Evolutionary conservation across 1,139 yeast genomes (phyloP), one percentile per base, ranked within the genome.

Genomic region (Suhomyces yuchorum): DNA sequence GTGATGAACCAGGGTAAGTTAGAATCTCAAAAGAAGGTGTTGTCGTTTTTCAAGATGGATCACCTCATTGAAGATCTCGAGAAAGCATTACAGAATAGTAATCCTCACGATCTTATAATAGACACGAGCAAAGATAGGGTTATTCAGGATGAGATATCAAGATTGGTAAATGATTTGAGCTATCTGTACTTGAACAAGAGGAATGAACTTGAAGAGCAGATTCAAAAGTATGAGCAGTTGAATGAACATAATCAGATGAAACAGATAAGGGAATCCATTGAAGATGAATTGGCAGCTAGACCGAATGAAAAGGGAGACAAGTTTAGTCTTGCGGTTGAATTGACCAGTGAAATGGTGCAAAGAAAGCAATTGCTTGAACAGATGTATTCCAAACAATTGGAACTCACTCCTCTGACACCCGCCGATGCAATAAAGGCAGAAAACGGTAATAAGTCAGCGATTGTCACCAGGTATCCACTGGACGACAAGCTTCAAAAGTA

Each of bases 101-200:
- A 44, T 36, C 55, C 53, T 2, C 58, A 56, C 20, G 61, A 59
- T 24, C 48, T 56, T 41, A 45, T 51, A 1, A 52, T 65, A 26
- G 73, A 68, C 50, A 54, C 55, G 33, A 58, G 59, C 15, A 58
- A 61, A 40, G 77, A 73, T 51, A 61, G 60, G 44, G 60, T 75
- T 8, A 63, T 75, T 15, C 80, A 75, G 52, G 80, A 73, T 39
- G 80, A 75, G 53, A 71, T 75, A 20, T 62, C 64, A 47, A 57
- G 79, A 28, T 60, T 75, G 38, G 56, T 68, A 26, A 75, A 74
- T 50, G 80, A 75, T 54, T 61, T 75, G 48, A 62, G 71, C 12
- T 75, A 64, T 50, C 79, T 71, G 54, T 58, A 59, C 15, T 57
- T 75, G 39, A 71, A 68, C 43, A 62, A 66, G 47, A 60, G 59